Evolutionary conservation across 2,329 filamentous ascomycete genomes (phyloP), one percentile per base, ranked within the genome.

Genomic region (Paraconiothyrium sp.): DNA sequence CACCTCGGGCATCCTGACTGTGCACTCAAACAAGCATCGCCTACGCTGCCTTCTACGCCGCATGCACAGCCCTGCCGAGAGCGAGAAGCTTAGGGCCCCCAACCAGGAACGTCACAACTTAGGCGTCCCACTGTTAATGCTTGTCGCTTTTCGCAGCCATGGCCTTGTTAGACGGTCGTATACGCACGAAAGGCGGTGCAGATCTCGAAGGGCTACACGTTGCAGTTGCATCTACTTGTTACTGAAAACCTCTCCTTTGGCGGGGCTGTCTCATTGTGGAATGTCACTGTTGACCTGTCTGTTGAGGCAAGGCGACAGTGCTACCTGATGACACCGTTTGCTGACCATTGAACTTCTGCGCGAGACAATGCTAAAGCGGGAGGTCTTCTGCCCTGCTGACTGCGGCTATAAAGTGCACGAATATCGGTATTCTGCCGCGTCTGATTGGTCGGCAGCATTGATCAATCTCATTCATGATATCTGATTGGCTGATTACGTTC

Each of bases 51-150:
- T 8, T 8, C 30, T 30, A 44, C 41, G 54, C 54, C 54, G 39
- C 43, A 30, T 56, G 54, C 54, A 56, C 54, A 56, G 54, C 54
- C 54, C 54, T 56, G n/a, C 41, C 30, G 39, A 35, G 11, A 56
- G 24, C 27, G 41, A 11, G 27, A 56, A 22, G 37, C 41, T 47
- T n/a, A 10, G 30, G 27, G 52, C 37, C 39, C 35, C 39, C 52
- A 24, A 55, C 22, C 27, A 43, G 14, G 52, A 30, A 27, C 54
- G 43, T 56, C 54, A 56, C 32, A 14, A 39, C 46, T 48, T 34
- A 56, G 54, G 54, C 54, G 46, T 47, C 54, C 54, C 32, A 37
- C 43, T 48, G n/a, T 22, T 27, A 11, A 47, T 48, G 54, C 43
- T 37, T 39, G 54, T 47, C 54, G 37, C 27, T 44, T 39, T 11